Evolutionary conservation across 495 filamentous ascomycete species (phyloP).

Genomic region (Penicillium soppii): DNA sequence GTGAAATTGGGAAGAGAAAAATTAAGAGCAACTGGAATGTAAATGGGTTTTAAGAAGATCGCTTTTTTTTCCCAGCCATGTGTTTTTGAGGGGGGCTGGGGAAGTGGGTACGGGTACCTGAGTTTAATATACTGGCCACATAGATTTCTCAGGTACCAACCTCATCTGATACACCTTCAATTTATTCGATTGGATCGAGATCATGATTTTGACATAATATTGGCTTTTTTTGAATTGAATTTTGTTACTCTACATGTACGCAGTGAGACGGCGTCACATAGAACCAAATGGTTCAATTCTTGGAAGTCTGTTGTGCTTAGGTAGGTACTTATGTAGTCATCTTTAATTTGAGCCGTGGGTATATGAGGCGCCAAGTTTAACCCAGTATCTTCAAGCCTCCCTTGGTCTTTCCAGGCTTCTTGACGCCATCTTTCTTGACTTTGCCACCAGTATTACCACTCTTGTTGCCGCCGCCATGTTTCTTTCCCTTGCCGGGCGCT

Average conservation of each 20-base stretch:
- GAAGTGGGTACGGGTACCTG: constrained; percentile 5
- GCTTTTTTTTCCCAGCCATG: constrained; percentile 26
- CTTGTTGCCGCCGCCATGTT: constrained; percentile 36
- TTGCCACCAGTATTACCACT: constrained; percentile 27
- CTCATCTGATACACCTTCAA: not conserved
- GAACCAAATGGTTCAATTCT: too few species aligned
- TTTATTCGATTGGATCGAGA: not conserved
- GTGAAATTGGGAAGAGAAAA: constrained; percentile 7
- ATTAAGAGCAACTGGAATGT: constrained; percentile 10
- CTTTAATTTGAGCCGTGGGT: too few species aligned
- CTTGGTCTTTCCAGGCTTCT: constrained; percentile 77
- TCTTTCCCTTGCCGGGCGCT: constrained; percentile 48
- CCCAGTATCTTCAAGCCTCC: constrained; percentile 76
- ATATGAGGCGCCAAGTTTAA: constrained; percentile 41
- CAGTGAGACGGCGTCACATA: too few species aligned
- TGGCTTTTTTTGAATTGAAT: not conserved
- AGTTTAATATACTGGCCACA: not conserved
- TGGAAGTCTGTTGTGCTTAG: too few species aligned
- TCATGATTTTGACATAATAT: not conserved
- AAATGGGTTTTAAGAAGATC: constrained; percentile 16
- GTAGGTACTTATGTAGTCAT: too few species aligned
- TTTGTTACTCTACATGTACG: too few species aligned
- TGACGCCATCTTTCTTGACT: constrained; percentile 64
- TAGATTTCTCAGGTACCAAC: not conserved
- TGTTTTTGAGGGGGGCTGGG: constrained; percentile 27